Conservation (phyloP, 306 rosid genomes). For the Arachis stenosperma region DNA sequence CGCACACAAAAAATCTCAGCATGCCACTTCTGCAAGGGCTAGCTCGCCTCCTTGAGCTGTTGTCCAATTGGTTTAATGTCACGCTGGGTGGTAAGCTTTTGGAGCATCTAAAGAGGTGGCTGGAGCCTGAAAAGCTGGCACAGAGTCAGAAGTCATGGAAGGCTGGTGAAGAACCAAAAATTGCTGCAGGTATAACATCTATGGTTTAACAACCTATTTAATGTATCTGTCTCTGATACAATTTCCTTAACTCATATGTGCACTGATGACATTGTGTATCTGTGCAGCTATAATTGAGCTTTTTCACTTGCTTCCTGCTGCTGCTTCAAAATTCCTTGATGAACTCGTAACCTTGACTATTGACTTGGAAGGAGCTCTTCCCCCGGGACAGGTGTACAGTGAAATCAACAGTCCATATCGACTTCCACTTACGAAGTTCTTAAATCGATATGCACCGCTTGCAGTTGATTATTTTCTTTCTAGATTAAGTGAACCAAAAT, state of each 20-base stretch:
- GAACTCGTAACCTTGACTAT: slow-evolving; percentile 97
- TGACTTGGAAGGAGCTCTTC: slow-evolving; percentile 98
- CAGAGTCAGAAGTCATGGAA: slow-evolving; percentile 96
- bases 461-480: slow-evolving; percentile 96
- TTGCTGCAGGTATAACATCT: slow-evolving; percentile 83
- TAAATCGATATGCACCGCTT: slow-evolving; percentile 84
- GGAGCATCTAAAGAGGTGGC: slow-evolving; percentile 98
- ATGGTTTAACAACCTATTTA: slow-evolving; percentile 37
- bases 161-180: slow-evolving; percentile 99
- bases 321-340: slow-evolving; percentile 97
- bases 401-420: slow-evolving; percentile 99
- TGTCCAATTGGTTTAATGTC: slow-evolving; percentile 98
- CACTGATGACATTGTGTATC: slow-evolving; percentile 39
- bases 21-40: slow-evolving; percentile 99
- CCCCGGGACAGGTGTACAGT: slow-evolving; percentile 92
- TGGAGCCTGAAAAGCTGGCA: slow-evolving; percentile 98
- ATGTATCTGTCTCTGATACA: slow-evolving; percentile 36
- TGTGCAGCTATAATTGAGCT: slow-evolving; percentile 96
- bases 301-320: slow-evolving; percentile 94
- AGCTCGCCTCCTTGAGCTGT: slow-evolving; percentile 93
- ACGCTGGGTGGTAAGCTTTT: slow-evolving; percentile 91
- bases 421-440: slow-evolving; percentile 85
- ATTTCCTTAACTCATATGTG: slow-evolving; percentile 26
- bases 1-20: slow-evolving; percentile 92
- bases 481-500: slow-evolving; percentile 86